Conservation (phyloP, 2,329 filamentous ascomycete species). For the Fusarium burgessii region DNA sequence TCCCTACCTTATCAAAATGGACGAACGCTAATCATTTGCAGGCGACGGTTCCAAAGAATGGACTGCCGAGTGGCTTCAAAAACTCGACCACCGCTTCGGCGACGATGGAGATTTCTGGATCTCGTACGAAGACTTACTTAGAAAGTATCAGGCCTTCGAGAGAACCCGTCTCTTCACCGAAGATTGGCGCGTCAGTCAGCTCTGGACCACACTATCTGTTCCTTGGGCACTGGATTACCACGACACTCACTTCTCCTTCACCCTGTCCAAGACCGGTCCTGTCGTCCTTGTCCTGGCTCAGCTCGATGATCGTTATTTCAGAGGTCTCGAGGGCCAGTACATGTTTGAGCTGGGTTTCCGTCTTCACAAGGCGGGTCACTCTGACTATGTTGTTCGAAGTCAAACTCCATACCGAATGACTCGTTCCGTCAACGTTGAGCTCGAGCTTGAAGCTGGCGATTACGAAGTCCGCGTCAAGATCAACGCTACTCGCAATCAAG, state of each 20-base stretch:
- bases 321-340: slow-evolving; percentile 69
- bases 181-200: slow-evolving; percentile 64
- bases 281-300: slow-evolving; percentile 69
- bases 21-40: slow-evolving; percentile 39
- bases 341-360: slow-evolving; percentile 66
- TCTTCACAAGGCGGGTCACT: slow-evolving; percentile 61
- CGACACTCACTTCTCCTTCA: slow-evolving; percentile 65
- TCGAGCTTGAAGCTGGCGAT: slow-evolving; percentile 78
- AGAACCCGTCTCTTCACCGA: slow-evolving; percentile 68
- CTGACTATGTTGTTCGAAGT: slow-evolving; percentile 68
- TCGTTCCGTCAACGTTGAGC: slow-evolving; percentile 81
- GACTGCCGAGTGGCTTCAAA: slow-evolving; percentile 82
- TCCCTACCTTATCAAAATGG: accelerated
- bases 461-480: slow-evolving; percentile 84
- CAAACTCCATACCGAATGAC: slow-evolving; percentile 70
- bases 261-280: slow-evolving; percentile 60
- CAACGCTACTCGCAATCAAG: slow-evolving; percentile 70
- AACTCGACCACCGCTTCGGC: slow-evolving; percentile 79
- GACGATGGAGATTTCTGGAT: slow-evolving; percentile 78
- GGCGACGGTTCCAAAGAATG: slow-evolving; percentile 85
- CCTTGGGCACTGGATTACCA: slow-evolving; percentile 69
- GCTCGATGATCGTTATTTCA: slow-evolving; percentile 69
- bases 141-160: slow-evolving; percentile 69
- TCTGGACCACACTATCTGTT: slow-evolving; percentile 65
- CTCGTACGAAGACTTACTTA: slow-evolving; percentile 68